Conservation (phyloP, 176 grass and related monocot genomes). For the Carex pumila region DNA sequence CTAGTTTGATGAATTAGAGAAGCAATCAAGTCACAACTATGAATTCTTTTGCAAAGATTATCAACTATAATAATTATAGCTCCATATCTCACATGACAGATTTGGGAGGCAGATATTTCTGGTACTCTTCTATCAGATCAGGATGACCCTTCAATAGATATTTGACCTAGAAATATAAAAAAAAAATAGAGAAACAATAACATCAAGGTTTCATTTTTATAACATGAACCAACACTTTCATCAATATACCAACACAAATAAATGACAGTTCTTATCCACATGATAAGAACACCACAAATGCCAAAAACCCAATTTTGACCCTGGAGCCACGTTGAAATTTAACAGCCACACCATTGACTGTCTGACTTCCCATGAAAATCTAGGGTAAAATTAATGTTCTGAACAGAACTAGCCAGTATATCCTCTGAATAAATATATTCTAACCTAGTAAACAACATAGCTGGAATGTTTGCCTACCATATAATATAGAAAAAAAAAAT, state of each 20-base stretch:
- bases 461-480: background rate
- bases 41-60: background rate
- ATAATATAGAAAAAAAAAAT: background rate
- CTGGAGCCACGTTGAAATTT: background rate
- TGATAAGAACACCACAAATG: background rate
- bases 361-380: background rate
- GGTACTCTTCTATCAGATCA: constrained; percentile 33
- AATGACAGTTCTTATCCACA: too few species aligned
- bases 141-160: constrained; percentile 20
- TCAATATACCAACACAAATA: too few species aligned
- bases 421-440: background rate
- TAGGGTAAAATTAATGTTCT: background rate
- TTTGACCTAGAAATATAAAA: constrained; percentile 18
- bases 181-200: background rate
- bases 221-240: background rate
- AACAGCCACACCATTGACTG: background rate
- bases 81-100: background rate
- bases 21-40: background rate
- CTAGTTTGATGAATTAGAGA: background rate
- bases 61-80: background rate
- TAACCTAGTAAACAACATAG: too few species aligned
- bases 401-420: background rate
- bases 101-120: constrained; percentile 12
- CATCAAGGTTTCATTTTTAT: background rate
- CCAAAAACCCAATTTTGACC: background rate